These are phyloP conservation scores for Saraca asoca DNA, from an alignment of 331 rosid species.

Conservation along the genomic window DNA sequence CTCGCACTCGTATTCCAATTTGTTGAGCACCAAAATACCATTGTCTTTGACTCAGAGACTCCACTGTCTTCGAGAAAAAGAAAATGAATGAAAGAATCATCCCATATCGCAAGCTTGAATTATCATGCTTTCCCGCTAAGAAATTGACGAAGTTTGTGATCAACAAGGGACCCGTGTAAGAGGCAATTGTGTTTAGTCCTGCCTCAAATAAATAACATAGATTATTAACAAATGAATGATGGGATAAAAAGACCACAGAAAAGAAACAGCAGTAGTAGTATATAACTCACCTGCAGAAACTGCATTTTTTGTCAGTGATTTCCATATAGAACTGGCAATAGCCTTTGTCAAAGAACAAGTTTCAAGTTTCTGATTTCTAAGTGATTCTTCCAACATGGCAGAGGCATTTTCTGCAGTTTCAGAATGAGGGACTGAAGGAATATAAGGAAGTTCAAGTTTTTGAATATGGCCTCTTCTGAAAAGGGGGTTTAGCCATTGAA, in stretches of 20 bases:
- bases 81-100: conserved; percentile 71
- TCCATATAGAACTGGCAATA: conserved; percentile 54
- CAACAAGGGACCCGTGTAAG: conserved; percentile 77
- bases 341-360: conserved; percentile 61
- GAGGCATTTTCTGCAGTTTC: conserved; percentile 69
- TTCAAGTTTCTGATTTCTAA: conserved; percentile 58
- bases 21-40: conserved; percentile 91
- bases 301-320: conserved; percentile 68
- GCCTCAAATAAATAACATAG: conserved; percentile 17
- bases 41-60: conserved; percentile 81
- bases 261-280: background rate
- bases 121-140: conserved; percentile 46
- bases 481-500: conserved; percentile 80
- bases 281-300: conserved; percentile 67
- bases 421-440: conserved; percentile 68
- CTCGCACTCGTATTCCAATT: conserved; percentile 69
- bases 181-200: conserved; percentile 81
- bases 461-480: conserved; percentile 61
- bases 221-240: background rate
- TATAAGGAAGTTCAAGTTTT: conserved; percentile 62
- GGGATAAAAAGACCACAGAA: conserved; percentile 14
- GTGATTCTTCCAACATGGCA: conserved; percentile 61
- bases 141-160: conserved; percentile 76
- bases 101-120: conserved; percentile 57
- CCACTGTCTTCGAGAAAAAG: conserved; percentile 78